Evolutionary conservation across 257 asterid genomes (phyloP).

Genomic region (Solanum boliviense): DNA sequence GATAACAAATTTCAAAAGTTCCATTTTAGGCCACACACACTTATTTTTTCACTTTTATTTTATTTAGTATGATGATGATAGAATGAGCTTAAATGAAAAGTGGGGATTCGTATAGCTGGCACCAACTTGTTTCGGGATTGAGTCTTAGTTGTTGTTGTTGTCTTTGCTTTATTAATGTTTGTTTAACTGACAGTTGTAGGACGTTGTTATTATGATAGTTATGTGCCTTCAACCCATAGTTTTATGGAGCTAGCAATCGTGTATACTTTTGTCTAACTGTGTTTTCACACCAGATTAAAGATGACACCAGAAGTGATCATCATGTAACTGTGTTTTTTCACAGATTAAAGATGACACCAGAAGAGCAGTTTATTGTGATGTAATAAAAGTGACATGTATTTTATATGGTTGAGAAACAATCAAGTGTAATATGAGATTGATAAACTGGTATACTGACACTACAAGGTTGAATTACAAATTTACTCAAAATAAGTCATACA

Average conservation of each 20-base stretch:
- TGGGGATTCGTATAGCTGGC: neutral
- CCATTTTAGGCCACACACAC: neutral
- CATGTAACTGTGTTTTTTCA: too few relatives aligned
- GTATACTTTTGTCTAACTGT: too few relatives aligned
- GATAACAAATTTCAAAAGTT: neutral
- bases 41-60: neutral
- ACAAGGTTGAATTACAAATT: neutral
- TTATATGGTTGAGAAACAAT: neutral
- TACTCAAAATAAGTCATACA: neutral
- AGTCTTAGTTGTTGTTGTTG: neutral
- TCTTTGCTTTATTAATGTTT: neutral
- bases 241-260: slow-evolving; percentile 12
- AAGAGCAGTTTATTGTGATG: too few relatives aligned
- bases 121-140: neutral
- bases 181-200: neutral
- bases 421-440: neutral
- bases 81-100: neutral
- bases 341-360: too few relatives aligned
- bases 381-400: neutral
- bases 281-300: too few relatives aligned
- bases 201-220: neutral
- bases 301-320: too few relatives aligned
- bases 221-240: neutral
- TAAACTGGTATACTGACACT: neutral
- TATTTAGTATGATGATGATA: neutral